Evolutionary conservation across 2,329 filamentous ascomycete species (phyloP).

Genomic region (Colletotrichum sp.): DNA sequence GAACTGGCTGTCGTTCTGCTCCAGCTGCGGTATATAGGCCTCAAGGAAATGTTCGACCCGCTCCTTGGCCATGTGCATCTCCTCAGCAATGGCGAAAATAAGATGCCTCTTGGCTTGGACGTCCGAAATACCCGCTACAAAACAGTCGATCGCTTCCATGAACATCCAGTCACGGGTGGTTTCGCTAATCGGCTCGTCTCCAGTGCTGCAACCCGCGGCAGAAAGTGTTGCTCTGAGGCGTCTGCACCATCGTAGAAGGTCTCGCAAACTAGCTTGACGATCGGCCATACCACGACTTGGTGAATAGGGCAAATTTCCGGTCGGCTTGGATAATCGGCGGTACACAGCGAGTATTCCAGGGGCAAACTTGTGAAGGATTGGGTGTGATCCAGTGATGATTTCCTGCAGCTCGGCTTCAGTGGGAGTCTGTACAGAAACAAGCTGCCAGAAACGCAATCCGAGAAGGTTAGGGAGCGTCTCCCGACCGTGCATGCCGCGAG

Average conservation of each 20-base stretch:
- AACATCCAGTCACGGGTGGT: conserved; percentile 82
- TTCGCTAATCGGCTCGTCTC: conserved; percentile 75
- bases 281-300: conserved; percentile 51
- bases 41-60: conserved; percentile 78
- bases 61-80: conserved; percentile 85
- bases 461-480: conserved; percentile 77
- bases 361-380: conserved; percentile 68
- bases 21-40: conserved; percentile 73
- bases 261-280: conserved; percentile 70
- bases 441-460: conserved; percentile 85
- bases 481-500: conserved; percentile 68
- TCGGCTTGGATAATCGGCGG: conserved; percentile 52
- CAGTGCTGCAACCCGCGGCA: conserved; percentile 63
- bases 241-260: conserved; percentile 90
- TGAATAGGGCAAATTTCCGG: conserved; percentile 24
- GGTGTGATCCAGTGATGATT: conserved; percentile 74
- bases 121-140: conserved; percentile 80
- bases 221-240: conserved; percentile 73
- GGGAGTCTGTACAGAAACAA: conserved; percentile 72
- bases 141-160: conserved; percentile 91
- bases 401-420: conserved; percentile 72
- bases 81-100: conserved; percentile 77
- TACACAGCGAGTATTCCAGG: conserved; percentile 66
- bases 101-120: conserved; percentile 63
- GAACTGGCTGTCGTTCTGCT: conserved; percentile 63